Evolutionary conservation across 2,329 filamentous ascomycete genomes (phyloP).

Genomic region (Fusarium algeriense): DNA sequence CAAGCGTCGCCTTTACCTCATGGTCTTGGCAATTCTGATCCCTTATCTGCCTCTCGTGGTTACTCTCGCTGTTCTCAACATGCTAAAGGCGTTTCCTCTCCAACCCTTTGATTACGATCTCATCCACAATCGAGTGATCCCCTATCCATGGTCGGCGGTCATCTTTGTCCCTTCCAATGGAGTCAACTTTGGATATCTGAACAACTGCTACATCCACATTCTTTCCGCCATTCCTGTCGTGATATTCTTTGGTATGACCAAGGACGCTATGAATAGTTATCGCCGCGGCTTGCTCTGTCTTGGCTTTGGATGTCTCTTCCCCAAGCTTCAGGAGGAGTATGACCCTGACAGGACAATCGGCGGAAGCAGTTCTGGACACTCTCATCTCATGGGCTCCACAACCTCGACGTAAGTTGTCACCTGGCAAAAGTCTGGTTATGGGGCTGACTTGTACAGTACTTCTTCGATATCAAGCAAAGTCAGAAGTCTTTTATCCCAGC

Average conservation of each 20-base stretch:
- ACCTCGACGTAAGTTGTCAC: constrained; percentile 38
- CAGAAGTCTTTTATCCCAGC: constrained; percentile 37
- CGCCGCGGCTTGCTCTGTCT: constrained; percentile 54
- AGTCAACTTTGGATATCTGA: constrained; percentile 56
- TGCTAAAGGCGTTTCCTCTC: constrained; percentile 49
- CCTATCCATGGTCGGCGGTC: constrained; percentile 62
- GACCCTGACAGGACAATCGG: constrained; percentile 50
- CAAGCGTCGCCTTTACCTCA: constrained; percentile 66
- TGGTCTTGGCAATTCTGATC: constrained; percentile 64
- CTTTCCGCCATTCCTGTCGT: constrained; percentile 62
- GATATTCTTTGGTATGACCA: constrained; percentile 67
- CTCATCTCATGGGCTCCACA: constrained; percentile 38
- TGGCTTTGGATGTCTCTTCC: constrained; percentile 60
- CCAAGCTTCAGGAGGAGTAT: constrained; percentile 56
- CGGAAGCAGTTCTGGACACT: constrained; percentile 40
- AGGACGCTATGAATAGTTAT: constrained; percentile 65
- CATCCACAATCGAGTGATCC: constrained; percentile 55
- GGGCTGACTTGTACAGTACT: constrained; percentile 12
- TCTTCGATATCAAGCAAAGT: constrained; percentile 40
- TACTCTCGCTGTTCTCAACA: constrained; percentile 57
- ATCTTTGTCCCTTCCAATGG: constrained; percentile 58
- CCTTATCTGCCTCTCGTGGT: constrained; percentile 64
- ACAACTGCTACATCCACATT: constrained; percentile 63
- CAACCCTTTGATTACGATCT: constrained; percentile 56
- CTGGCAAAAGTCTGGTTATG: no score